Base-by-base conservation (phyloP, 1,284 basidiomycete species). In the Marasmius sp. region DNA sequence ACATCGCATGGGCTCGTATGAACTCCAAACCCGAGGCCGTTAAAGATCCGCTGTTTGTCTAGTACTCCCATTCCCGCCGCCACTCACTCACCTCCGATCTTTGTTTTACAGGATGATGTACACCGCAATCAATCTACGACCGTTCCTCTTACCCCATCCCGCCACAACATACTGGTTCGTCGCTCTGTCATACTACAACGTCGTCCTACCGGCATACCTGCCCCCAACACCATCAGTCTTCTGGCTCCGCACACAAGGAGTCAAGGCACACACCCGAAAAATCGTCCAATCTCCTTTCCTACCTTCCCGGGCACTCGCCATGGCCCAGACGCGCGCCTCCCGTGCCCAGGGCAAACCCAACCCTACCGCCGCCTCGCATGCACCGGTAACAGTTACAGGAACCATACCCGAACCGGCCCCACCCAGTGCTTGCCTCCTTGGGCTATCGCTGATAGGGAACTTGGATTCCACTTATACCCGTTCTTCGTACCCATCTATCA, bases 401-500 rank as follows among this genome's bases (percentile, higher is more conserved):
- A 18, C 27, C 9, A 38, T 33, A n/a, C 10, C 6, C 27, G 18
- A 39, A 12, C 18, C 27, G n/a, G 69, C 73, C n/a, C 66, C 72
- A 39, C 68, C 74, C 1, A 72, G 71, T 45, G 67, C 72, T 1
- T 80, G 81, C 1, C 73, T 85, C 14, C 72, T 85, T 62, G 83
- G 83, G 1, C 69, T 84, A 27, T 84, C 82, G 7, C 77, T 85
- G 62, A 78, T 85, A 53, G 83, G 83, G 10, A 82, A 84, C 65
- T 72, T 85, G 22, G 84, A 85, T 66, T 75, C 70, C 2, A 79
- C 78, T n/a, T 86, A 85, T 68, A 67, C 69, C 12, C 79, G 81
- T 62, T 62, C 70, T 3, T 45, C 66, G 0, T 83, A 77, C 61
- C 71, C 73, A 10, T 64, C 70, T 0, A n/a, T 18, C 11, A 20